Percentiles rank a stretch among this genome's conserved stretches.
Conservation (phyloP, 257 asterid genomes). For the Lavandula angustifolia region DNA sequence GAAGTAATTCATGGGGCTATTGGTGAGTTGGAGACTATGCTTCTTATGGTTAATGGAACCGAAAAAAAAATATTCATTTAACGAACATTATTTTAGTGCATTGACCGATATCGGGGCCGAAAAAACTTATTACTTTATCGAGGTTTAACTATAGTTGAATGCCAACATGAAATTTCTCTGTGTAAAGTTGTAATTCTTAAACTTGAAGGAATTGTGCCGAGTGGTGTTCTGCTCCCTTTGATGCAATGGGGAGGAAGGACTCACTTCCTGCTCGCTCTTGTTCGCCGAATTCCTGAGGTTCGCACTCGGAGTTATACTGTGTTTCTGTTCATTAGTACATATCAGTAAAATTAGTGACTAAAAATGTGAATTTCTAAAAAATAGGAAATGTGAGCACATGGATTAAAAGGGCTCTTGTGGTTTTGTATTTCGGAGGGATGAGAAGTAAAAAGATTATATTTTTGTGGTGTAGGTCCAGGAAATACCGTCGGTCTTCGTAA, state of each 20-base stretch:
- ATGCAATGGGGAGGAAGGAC: slow-evolving; percentile 98
- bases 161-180: background rate
- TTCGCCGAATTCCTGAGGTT: slow-evolving; percentile 64
- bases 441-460: background rate
- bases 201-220: slow-evolving; percentile 83
- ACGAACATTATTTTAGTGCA: too few species aligned
- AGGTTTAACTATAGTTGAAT: too few species aligned
- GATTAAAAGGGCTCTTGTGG: background rate
- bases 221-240: slow-evolving; percentile 78
- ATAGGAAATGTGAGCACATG: background rate
- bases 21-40: slow-evolving; percentile 67
- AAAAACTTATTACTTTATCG: too few species aligned
- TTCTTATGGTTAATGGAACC: too few species aligned
- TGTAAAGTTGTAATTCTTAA: background rate
- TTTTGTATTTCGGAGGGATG: background rate
- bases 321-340: background rate
- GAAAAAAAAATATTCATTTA: too few species aligned
- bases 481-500: slow-evolving; percentile 70
- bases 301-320: background rate
- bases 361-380: background rate
- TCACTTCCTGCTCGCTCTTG: slow-evolving; percentile 82
- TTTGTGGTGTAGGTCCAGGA: slow-evolving; percentile 63
- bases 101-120: too few species aligned
- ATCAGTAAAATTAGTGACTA: background rate
- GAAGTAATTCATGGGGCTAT: slow-evolving; percentile 92